Percentiles rank a stretch among this genome's conserved stretches.
These are phyloP conservation scores for Kwoniella mangroviensis DNA, from an alignment of 768 basidiomycete species.

Conservation along the genomic window DNA sequence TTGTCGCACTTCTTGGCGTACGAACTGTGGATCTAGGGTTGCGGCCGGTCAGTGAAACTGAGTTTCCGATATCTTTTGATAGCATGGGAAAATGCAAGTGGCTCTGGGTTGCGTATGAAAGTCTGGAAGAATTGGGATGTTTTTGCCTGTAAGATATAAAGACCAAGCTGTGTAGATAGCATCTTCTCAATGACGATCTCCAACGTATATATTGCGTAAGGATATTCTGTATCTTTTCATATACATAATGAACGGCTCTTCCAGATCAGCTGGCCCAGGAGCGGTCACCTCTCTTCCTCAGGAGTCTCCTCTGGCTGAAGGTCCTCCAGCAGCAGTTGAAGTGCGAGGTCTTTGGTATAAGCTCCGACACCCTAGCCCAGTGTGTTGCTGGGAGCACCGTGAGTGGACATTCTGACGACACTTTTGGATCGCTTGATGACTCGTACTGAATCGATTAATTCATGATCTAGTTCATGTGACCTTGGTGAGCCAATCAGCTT, in stretches of 20 bases:
- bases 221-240: no score
- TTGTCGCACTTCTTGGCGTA: no score
- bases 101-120: no score
- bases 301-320: background rate
- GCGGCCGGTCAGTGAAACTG: no score
- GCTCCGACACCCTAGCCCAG: background rate
- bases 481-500: background rate
- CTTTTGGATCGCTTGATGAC: background rate
- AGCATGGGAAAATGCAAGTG: no score
- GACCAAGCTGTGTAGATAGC: no score
- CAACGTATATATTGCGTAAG: no score
- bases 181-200: no score
- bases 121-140: no score
- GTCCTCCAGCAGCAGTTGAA: background rate
- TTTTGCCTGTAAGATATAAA: no score
- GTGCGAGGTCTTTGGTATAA: background rate
- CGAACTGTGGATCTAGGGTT: no score
- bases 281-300: background rate
- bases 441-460: background rate
- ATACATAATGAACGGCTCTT: background rate
- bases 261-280: background rate
- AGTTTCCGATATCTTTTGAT: no score
- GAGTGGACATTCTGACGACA: background rate
- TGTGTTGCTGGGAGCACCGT: background rate
- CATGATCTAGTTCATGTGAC: background rate